These are phyloP conservation scores for Crataegus laevigata DNA, from an alignment of 306 rosid species.

Conservation along the genomic window DNA sequence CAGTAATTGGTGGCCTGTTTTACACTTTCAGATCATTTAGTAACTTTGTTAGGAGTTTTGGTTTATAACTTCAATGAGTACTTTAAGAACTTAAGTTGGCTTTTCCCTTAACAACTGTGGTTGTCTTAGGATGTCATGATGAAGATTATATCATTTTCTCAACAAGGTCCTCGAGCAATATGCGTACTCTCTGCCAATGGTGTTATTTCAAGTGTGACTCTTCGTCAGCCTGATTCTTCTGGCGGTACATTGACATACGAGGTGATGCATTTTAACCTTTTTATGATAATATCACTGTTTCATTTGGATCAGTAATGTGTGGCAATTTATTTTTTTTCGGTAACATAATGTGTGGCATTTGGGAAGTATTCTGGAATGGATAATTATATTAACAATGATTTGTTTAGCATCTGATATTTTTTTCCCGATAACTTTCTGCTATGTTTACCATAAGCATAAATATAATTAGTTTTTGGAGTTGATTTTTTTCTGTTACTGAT, in stretches of 20 bases:
- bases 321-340: background rate
- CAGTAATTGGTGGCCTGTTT: background rate
- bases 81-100: background rate
- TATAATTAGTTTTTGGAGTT: background rate
- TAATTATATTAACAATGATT: background rate
- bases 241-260: slow-evolving; percentile 86
- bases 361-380: background rate
- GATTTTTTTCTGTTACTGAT: background rate
- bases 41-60: background rate
- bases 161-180: slow-evolving; percentile 89
- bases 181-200: slow-evolving; percentile 94
- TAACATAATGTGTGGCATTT: background rate
- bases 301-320: background rate
- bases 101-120: slow-evolving; percentile 6
- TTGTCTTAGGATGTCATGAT: slow-evolving; percentile 73
- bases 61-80: background rate
- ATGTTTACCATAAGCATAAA: background rate
- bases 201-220: slow-evolving; percentile 83
- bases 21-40: background rate
- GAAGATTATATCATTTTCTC: slow-evolving; percentile 97
- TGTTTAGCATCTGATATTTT: background rate
- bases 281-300: background rate
- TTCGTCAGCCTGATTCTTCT: slow-evolving; percentile 84
- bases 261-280: slow-evolving; percentile 31
- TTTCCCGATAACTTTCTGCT: too few species aligned